Percentiles rank a stretch among this genome's conserved stretches.
Conservation (phyloP, 1,139 yeast genomes). For the Protomyces inundatus region DNA sequence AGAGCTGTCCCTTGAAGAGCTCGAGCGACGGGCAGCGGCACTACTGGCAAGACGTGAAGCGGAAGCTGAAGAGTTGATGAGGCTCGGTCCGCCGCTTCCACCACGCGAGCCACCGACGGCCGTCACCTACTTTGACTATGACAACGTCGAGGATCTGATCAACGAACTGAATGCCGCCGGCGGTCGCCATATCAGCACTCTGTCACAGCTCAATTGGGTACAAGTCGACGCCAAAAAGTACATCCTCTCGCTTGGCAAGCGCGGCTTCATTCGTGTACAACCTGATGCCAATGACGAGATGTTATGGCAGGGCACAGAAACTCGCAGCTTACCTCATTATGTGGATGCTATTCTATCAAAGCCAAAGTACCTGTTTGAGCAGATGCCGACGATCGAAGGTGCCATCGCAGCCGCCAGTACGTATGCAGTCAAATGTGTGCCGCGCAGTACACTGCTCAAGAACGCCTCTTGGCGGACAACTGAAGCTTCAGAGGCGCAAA, state of each 20-base stretch:
- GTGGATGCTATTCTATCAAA: conserved; percentile 20
- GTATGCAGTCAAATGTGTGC: conserved; percentile 29
- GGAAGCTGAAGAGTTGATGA: conserved; percentile 2
- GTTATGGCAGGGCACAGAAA: conserved; percentile 15
- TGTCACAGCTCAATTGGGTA: conserved; percentile 17
- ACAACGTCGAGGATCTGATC: conserved; percentile 22
- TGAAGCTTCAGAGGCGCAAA: conserved; percentile 31
- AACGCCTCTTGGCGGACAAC: conserved; percentile 34
- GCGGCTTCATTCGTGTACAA: conserved; percentile 9
- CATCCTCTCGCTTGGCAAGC: conserved; percentile 7
- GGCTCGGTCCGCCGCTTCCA: neutral
- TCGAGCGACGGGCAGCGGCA: conserved; percentile 20
- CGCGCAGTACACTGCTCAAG: conserved; percentile 29
- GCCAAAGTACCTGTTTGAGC: conserved; percentile 27
- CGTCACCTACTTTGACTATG: conserved; percentile 25
- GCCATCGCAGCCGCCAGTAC: conserved; percentile 35
- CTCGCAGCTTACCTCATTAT: conserved; percentile 4
- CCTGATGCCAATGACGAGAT: neutral
- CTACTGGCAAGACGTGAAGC: conserved; percentile 4
- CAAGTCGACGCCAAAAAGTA: conserved; percentile 16
- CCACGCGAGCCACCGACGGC: conserved; percentile 2
- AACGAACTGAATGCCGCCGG: conserved; percentile 17
- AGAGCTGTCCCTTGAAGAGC: conserved; percentile 14
- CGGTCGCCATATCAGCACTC: conserved; percentile 1
- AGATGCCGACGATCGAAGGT: conserved; percentile 27